Percentiles rank a stretch among this genome's conserved stretches.
Evolutionary conservation across 192 early-diverging fungal genomes (phyloP).

Genomic region (Paraglomus brasilianum): DNA sequence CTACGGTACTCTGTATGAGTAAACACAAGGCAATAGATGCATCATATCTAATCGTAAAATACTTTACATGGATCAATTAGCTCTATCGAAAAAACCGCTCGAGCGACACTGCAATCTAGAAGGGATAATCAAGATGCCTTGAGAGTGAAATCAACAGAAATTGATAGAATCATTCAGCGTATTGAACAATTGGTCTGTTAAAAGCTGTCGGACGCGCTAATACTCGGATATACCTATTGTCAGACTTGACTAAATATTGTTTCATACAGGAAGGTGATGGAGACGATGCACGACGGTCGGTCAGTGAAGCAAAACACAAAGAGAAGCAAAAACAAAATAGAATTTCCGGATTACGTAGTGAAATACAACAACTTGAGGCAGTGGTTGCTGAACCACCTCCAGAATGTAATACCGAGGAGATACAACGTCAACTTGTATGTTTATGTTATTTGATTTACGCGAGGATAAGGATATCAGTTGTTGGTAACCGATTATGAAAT

Average conservation of each 20-base stretch:
- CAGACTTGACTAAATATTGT: not conserved
- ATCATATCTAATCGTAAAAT: not conserved
- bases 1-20: not conserved
- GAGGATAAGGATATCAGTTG: not conserved
- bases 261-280: slow-evolving; percentile 36
- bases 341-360: slow-evolving; percentile 35
- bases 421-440: slow-evolving; percentile 43
- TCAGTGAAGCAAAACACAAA: slow-evolving; percentile 37
- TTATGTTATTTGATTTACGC: not conserved
- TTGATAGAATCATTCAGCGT: slow-evolving; percentile 11
- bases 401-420: slow-evolving; percentile 25
- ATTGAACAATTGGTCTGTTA: slow-evolving; percentile 2
- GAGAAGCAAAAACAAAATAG: slow-evolving; percentile 33
- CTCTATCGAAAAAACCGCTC: no score
- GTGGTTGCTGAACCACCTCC: slow-evolving; percentile 31
- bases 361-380: slow-evolving; percentile 37
- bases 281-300: slow-evolving; percentile 34
- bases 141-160: slow-evolving; percentile 14
- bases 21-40: not conserved
- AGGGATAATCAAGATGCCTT: not conserved
- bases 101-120: no score
- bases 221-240: no score
- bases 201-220: no score
- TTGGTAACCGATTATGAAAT: not conserved
- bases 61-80: not conserved